Evolutionary conservation across 306 rosid species (phyloP).

Genomic region (Acacia crassicarpa): DNA sequence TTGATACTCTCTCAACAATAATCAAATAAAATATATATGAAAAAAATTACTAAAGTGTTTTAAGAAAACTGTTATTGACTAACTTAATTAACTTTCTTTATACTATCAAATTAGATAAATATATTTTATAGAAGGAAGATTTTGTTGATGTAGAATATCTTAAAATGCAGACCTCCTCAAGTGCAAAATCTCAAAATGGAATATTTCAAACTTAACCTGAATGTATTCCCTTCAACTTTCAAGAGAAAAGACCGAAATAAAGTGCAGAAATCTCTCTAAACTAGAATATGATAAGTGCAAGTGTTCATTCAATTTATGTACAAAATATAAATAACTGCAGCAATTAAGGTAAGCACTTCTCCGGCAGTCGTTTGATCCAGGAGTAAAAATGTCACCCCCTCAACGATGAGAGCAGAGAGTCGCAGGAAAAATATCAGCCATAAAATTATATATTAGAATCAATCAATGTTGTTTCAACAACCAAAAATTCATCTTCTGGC

Average conservation of each 20-base stretch:
- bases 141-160: background rate
- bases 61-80: too few species aligned
- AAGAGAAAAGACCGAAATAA: background rate
- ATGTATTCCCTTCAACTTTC: background rate
- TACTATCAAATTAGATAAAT: too few species aligned
- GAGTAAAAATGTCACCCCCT: constrained; percentile 18
- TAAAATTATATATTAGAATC: constrained; percentile 5
- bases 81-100: too few species aligned
- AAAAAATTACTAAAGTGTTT: too few species aligned
- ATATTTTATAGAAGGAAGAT: background rate
- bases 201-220: background rate
- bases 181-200: background rate
- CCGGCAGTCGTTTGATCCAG: background rate
- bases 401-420: background rate
- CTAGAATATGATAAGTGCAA: background rate
- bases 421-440: background rate
- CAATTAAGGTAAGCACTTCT: constrained; percentile 7
- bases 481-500: background rate
- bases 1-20: too few species aligned
- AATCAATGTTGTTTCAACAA: background rate
- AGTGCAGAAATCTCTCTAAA: background rate
- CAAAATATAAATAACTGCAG: background rate
- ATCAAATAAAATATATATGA: too few species aligned
- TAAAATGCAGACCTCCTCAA: background rate
- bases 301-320: constrained; percentile 5